Conservation (phyloP, 495 filamentous ascomycete genomes). For the Neurospora sp. region DNA sequence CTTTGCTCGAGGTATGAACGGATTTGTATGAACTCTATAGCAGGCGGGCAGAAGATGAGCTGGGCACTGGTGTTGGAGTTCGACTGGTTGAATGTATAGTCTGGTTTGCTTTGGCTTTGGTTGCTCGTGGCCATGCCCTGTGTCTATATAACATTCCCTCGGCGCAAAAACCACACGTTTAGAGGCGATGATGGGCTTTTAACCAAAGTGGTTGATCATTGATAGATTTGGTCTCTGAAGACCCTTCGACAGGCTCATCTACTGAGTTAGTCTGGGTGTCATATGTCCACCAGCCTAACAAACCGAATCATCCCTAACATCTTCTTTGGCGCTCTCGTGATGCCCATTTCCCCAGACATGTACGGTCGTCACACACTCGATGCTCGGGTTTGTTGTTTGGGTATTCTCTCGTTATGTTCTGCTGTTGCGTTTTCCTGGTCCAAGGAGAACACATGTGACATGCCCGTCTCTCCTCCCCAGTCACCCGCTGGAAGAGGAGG, state of each 20-base stretch:
- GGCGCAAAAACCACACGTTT: not conserved
- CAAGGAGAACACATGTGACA: slow-evolving; percentile 1
- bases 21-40: no score
- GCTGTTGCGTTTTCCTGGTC: not conserved
- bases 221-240: not conserved
- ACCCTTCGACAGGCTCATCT: not conserved
- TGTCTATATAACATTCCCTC: not conserved
- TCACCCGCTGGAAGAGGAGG: not conserved
- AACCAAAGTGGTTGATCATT: not conserved
- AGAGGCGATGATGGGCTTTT: not conserved
- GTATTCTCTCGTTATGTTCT: not conserved
- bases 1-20: not conserved
- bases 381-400: not conserved
- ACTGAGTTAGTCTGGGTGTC: not conserved
- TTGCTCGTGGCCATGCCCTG: not conserved
- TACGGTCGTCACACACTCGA: not conserved
- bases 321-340: not conserved
- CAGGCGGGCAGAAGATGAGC: not conserved
- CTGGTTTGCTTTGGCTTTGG: not conserved
- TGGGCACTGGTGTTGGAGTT: not conserved
- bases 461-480: not conserved
- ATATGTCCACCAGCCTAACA: not conserved
- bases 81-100: not conserved
- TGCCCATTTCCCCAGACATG: not conserved
- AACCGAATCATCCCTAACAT: slow-evolving; percentile 1